A percentile compares a stretch with the other conserved stretches of the same genome.
phyloP scores from a whole-genome alignment of 2,329 filamentous ascomycete genomes.

The Aspergillus flavus region DNA sequence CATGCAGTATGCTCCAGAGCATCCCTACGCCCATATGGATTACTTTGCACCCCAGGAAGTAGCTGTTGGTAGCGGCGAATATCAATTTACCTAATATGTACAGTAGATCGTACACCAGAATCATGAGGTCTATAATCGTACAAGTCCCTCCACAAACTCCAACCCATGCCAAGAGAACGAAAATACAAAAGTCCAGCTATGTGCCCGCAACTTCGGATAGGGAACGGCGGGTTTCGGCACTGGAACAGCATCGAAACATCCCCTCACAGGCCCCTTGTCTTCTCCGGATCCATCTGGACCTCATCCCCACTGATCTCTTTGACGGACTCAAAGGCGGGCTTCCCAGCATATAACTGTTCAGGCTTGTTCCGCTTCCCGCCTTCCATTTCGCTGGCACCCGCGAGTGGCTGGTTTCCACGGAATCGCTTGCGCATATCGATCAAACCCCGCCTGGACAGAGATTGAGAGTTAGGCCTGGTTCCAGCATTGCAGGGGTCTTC shows the following conservation, averaged over 20 bases:
- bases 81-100: constrained; percentile 14
- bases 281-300: constrained; percentile 51
- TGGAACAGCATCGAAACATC: constrained; percentile 7
- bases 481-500: background rate
- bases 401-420: constrained; percentile 85
- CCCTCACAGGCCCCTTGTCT: constrained; percentile 48
- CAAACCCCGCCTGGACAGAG: constrained; percentile 66
- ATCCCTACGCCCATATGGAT: background rate
- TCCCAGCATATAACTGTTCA: constrained; percentile 78
- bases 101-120: constrained; percentile 11
- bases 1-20: background rate
- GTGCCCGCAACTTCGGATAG: background rate
- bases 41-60: background rate
- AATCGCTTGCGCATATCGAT: constrained; percentile 99
- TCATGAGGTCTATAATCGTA: constrained; percentile 6
- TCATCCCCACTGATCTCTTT: constrained; percentile 71
- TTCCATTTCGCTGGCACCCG: constrained; percentile 66
- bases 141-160: constrained; percentile 19
- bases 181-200: constrained; percentile 5
- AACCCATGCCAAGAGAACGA: constrained; percentile 19
- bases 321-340: constrained; percentile 68
- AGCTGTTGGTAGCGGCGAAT: background rate
- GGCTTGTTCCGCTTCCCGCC: constrained; percentile 48
- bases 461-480: background rate
- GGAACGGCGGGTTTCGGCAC: background rate